Percentiles rank a stretch among this genome's conserved stretches.
Evolutionary conservation across 176 grass and related monocot genomes (phyloP).

Genomic region (Carex cristatella): DNA sequence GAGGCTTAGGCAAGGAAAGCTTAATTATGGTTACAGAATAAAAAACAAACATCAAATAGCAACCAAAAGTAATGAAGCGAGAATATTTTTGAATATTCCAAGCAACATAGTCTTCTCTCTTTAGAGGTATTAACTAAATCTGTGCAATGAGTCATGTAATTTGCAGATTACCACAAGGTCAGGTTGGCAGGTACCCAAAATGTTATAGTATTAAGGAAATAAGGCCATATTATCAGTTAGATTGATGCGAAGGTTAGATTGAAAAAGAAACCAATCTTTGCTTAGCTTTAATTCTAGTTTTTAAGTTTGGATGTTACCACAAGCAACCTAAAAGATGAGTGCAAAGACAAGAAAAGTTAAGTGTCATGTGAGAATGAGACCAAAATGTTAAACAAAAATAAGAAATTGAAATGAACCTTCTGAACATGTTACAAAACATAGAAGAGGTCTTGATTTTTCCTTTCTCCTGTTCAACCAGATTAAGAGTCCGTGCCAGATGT

Average conservation of each 20-base stretch:
- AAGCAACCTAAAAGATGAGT: neutral
- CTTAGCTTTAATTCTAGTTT: neutral
- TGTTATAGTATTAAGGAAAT: neutral
- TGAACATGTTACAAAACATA: constrained; percentile 95
- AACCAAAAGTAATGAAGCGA: neutral
- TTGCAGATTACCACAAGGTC: neutral
- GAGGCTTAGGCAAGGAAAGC: neutral
- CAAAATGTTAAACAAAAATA: constrained; percentile 27
- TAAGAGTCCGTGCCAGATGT: constrained; percentile 85
- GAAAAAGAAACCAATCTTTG: neutral
- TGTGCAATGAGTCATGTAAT: neutral
- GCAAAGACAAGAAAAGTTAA: neutral
- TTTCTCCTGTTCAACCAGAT: constrained; percentile 87
- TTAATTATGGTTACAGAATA: neutral
- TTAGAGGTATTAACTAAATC: neutral
- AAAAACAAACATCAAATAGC: constrained; percentile 8
- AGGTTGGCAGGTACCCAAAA: neutral
- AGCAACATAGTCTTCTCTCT: neutral
- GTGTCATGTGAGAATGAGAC: neutral
- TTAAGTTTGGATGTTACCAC: neutral
- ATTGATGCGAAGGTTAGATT: neutral
- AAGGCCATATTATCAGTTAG: neutral
- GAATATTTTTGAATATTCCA: neutral
- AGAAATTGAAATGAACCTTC: constrained; percentile 48
- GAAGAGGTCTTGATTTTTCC: constrained; percentile 77